Evolutionary conservation across 2,329 filamentous ascomycete species (phyloP), one percentile per base, ranked within the genome.

Genomic region (Daldinia sp.): DNA sequence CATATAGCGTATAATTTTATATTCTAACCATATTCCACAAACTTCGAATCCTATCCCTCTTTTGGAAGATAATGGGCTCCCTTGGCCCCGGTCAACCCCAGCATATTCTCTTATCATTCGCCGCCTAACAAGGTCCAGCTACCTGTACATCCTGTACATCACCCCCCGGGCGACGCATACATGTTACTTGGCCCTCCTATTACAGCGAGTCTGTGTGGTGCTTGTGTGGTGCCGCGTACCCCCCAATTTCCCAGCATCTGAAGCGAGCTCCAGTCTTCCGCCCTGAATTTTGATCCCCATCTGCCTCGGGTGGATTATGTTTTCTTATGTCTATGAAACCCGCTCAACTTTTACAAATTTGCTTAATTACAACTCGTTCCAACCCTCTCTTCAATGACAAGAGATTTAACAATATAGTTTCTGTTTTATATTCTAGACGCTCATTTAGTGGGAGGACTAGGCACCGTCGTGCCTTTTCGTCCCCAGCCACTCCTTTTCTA

Each of bases 251-350:
- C 72, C 71, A 69, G 63, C 63, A 44, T 69, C 65, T 65, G 71
- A 73, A 69, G 66, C 70, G 68, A 73, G 71, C 71, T 63, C 71
- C 67, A 70, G 74, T 74, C 72, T 68, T 63, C 51, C 67, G 70
- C 72, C 73, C 71, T 75, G 73, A 73, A 73, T 72, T 72, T 70
- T 60, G 72, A 69, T 76, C 72, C 55, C 76, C 73, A 71, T 77
- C 73, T 70, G 69, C 72, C 72, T 69, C 60, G 74, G 74, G 74
- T 69, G 64, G 73, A 73, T 75, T 74, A 72, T 73, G 72, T 71
- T 68, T 73, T 72, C 67, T 65, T 74, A 70, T 71, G 68, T 74
- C 74, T 72, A 79, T 79, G 77, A 77, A 75, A 75, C 71, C 74
- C 50, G 68, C 65, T 65, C 74, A 72, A 66, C 74, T 75, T 68